A percentile compares a stretch with the other conserved stretches of the same genome.
Evolutionary conservation across 129 eudicot genomes (phyloP).

Genomic region (Lonicera japonica): DNA sequence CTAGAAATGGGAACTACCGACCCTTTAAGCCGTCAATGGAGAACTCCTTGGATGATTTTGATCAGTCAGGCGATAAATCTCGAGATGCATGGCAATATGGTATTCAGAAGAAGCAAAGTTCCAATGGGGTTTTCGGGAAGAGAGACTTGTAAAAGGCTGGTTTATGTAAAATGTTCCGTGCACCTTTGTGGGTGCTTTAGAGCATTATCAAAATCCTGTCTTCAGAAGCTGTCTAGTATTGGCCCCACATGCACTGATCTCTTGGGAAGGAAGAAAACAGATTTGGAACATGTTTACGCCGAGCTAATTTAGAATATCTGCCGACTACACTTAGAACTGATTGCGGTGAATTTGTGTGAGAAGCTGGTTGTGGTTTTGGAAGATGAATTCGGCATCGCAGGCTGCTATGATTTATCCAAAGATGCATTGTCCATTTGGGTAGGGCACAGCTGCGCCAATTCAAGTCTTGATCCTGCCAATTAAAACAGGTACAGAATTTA

Average conservation of each 20-base stretch:
- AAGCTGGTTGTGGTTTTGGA: background rate
- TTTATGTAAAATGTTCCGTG: conserved; percentile 1
- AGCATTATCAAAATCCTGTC: background rate
- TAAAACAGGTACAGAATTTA: conserved; percentile 7
- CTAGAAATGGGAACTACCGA: conserved; percentile 57
- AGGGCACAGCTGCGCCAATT: background rate
- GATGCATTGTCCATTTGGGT: background rate
- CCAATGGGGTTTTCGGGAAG: conserved; percentile 35
- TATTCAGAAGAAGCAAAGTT: conserved; percentile 43
- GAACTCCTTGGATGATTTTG: conserved; percentile 35
- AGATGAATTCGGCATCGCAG: background rate
- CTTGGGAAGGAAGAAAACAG: background rate
- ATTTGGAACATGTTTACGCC: background rate
- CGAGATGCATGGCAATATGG: conserved; percentile 59
- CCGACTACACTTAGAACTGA: background rate
- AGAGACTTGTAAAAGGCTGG: conserved; percentile 32
- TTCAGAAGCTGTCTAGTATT: too few relatives aligned
- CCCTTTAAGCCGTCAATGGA: conserved; percentile 40
- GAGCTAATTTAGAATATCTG: background rate
- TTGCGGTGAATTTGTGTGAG: background rate
- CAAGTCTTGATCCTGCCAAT: background rate
- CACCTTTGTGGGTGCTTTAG: conserved; percentile 9
- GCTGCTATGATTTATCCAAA: background rate
- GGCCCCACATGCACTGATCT: background rate
- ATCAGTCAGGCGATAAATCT: conserved; percentile 37